phyloP scores from a whole-genome alignment of 208 protist genomes.

The Crithidia acanthocephali region DNA sequence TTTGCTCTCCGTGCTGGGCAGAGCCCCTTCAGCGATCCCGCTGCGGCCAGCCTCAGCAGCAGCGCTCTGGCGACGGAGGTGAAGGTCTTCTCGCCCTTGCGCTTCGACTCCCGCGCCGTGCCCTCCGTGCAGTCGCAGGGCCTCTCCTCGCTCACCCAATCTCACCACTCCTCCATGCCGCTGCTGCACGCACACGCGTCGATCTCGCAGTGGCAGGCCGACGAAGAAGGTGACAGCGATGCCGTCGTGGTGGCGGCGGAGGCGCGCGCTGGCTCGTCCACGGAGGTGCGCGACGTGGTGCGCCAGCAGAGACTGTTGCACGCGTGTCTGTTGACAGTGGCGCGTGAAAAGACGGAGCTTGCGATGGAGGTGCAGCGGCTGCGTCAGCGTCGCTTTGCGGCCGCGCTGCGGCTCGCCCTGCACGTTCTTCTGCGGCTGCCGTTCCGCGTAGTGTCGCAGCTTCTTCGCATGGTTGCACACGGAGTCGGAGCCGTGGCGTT shows the following conservation, averaged over 20 bases:
- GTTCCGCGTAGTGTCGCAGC: conserved; percentile 3
- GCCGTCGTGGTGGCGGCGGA: not conserved
- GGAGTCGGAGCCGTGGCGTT: not conserved
- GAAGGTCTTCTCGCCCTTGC: conserved; percentile 28
- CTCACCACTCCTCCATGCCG: conserved; percentile 5
- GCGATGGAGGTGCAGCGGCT: not conserved
- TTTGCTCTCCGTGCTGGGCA: not conserved
- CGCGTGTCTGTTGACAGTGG: conserved; percentile 18
- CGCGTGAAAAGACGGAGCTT: conserved; percentile 6
- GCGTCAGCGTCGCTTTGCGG: not conserved
- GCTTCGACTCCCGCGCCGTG: conserved; percentile 3
- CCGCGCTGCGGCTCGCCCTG: not conserved
- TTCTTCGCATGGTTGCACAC: not conserved
- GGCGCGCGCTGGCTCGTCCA: no score
- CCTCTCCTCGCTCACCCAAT: not conserved
- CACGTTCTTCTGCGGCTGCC: conserved; percentile 14
- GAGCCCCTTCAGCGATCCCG: not conserved
- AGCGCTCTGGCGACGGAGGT: conserved; percentile 1
- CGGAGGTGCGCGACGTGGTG: not conserved
- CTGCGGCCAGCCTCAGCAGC: conserved; percentile 6
- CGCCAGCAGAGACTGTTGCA: conserved; percentile 28
- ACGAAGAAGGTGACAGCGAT: not conserved
- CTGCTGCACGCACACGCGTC: not conserved
- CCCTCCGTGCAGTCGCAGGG: conserved; percentile 8
- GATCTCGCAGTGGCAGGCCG: not conserved